A percentile compares a stretch with the other conserved stretches of the same genome.
Evolutionary conservation across 177 flowering plant species (phyloP).

Genomic region (Vitis hybrid): DNA sequence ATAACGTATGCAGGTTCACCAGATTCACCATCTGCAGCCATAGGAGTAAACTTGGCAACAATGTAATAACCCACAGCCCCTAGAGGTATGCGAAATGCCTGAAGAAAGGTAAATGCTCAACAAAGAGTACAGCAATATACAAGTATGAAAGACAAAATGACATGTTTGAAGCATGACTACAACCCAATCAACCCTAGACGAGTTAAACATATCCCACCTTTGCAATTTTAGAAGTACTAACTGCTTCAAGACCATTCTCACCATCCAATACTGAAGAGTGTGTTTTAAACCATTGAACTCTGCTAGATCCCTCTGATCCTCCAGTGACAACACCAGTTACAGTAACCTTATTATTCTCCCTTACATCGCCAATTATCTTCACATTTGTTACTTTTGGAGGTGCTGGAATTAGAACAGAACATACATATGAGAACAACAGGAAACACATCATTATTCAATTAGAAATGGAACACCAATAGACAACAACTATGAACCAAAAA

Average conservation of each 20-base stretch:
- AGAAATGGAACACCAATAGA: neutral
- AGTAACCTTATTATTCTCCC: slow-evolving; percentile 84
- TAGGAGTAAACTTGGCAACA: slow-evolving; percentile 93
- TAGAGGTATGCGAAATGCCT: slow-evolving; percentile 94
- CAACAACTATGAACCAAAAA: no score
- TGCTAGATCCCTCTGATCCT: slow-evolving; percentile 94
- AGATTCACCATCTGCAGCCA: slow-evolving; percentile 92
- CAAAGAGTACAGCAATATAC: slow-evolving; percentile 7
- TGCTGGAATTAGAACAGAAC: slow-evolving; percentile 43
- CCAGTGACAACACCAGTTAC: slow-evolving; percentile 88
- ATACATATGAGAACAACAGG: neutral
- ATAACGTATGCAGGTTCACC: slow-evolving; percentile 83
- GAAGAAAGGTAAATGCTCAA: slow-evolving; percentile 14
- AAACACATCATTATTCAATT: neutral
- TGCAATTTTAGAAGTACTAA: slow-evolving; percentile 83
- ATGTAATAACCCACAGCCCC: slow-evolving; percentile 93
- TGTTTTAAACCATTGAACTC: slow-evolving; percentile 97
- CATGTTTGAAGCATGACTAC: neutral
- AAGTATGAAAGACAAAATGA: neutral
- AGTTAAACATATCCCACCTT: slow-evolving; percentile 49
- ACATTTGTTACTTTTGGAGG: slow-evolving; percentile 83
- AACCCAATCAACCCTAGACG: neutral
- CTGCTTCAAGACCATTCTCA: slow-evolving; percentile 72
- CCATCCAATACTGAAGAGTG: slow-evolving; percentile 50
- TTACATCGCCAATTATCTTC: slow-evolving; percentile 82